Evolutionary conservation across 2,329 filamentous ascomycete genomes (phyloP), one percentile per base, ranked within the genome.

Genomic region (Penicillium frequentans): DNA sequence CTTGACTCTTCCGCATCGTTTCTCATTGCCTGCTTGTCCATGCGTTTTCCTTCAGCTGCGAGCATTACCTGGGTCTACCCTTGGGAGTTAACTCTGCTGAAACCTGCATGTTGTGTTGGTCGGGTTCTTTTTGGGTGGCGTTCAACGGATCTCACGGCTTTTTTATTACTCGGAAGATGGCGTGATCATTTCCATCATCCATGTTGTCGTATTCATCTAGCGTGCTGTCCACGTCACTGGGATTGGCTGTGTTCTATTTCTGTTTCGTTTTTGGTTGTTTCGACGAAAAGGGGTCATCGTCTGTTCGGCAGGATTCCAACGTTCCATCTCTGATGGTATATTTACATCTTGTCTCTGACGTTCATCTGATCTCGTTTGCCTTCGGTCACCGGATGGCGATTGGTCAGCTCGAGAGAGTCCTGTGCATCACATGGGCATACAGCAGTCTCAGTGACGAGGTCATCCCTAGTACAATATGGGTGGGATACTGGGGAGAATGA

Each of bases 151-250:
- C 63, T 72, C 67, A 73, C 67, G 67, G 66, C 66, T 56, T 48
- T 69, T 64, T 54, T 29, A 33, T 44, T 59, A 62, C 62, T 63
- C 58, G 63, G 66, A 72, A 69, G 66, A 71, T 68, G 67, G 67
- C 64, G 64, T 69, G 66, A 67, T 61, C 64, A 69, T 68, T 69
- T 67, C 52, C 54, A 64, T 65, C 64, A 67, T 69, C 64, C 64
- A 70, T 72, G 67, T 74, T 69, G 61, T 69, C 66, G 70, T 68
- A 63, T 66, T 68, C 69, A 72, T 74, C 65, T 71, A 73, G 66
- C 70, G 68, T 72, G 71, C 64, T 68, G 69, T 70, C 67, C 67
- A 60, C 66, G 64, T 66, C 58, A 61, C 59, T 68, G 68, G 67
- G 66, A 63, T 64, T 70, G 56, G 61, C 56, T 60, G 51, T 67